Conservation (phyloP, 352 stramenopile genomes). For the Phytophthora nicotianae region DNA sequence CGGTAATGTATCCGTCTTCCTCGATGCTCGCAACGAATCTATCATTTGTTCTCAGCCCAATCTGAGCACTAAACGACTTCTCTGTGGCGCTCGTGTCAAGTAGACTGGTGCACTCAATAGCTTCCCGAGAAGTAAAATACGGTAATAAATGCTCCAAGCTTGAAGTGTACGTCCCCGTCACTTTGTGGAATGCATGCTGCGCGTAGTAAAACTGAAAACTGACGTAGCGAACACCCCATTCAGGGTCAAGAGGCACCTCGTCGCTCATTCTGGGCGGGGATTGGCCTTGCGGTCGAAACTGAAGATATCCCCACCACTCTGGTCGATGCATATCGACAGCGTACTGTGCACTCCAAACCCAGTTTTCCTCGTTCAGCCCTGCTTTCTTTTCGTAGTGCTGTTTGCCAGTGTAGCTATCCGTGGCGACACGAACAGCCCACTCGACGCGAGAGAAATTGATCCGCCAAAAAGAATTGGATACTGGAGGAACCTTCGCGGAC, state of each 20-base stretch:
- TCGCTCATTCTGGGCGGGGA: slow-evolving; percentile 1
- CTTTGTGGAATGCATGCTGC: slow-evolving; percentile 47
- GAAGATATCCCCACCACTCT: slow-evolving; percentile 90
- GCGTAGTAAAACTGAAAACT: slow-evolving; percentile 77
- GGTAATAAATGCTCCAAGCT: slow-evolving; percentile 33
- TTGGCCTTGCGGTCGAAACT: slow-evolving; percentile 56
- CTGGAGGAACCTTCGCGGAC: slow-evolving; percentile 42
- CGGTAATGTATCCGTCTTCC: slow-evolving; percentile 31
- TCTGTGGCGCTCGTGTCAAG: slow-evolving; percentile 25
- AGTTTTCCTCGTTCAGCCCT: slow-evolving; percentile 71
- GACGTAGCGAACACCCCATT: slow-evolving; percentile 57
- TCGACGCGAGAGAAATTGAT: slow-evolving; percentile 92
- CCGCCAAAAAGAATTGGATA: slow-evolving; percentile 55
- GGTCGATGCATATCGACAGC: slow-evolving; percentile 89
- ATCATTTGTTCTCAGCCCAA: slow-evolving; percentile 8
- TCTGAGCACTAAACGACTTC: slow-evolving; percentile 23
- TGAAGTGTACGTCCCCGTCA: slow-evolving; percentile 38
- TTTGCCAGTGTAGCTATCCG: slow-evolving; percentile 14
- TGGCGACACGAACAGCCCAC: slow-evolving; percentile 53
- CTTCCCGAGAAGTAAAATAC: slow-evolving; percentile 37
- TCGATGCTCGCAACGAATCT: slow-evolving; percentile 28
- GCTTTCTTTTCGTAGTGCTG: slow-evolving; percentile 60
- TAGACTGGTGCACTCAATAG: slow-evolving; percentile 28
- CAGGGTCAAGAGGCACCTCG: slow-evolving; percentile 41
- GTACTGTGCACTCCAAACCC: slow-evolving; percentile 89